Evolutionary conservation across 2,329 filamentous ascomycete species (phyloP).

Genomic region (Erysiphe pulchra): DNA sequence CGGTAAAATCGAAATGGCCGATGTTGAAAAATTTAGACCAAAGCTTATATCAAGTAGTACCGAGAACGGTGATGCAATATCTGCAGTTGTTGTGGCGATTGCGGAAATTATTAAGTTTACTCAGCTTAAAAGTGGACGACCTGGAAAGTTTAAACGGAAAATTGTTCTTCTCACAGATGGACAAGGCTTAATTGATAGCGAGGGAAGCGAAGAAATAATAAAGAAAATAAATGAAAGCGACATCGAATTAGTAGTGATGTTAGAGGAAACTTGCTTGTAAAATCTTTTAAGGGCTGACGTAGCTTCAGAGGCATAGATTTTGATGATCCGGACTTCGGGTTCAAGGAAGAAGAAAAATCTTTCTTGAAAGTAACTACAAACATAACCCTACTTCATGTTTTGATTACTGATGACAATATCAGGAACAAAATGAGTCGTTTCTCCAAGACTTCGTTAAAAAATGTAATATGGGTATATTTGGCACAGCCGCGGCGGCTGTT

Average conservation of each 20-base stretch:
- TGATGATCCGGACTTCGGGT: constrained; percentile 69
- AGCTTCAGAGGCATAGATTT: constrained; percentile 59
- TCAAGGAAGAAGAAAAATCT: constrained; percentile 75
- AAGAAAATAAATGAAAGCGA: constrained; percentile 47
- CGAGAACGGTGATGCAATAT: constrained; percentile 56
- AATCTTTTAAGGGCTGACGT: constrained; percentile 6
- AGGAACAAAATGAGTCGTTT: constrained; percentile 36
- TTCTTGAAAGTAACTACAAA: constrained; percentile 28
- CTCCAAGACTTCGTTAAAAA: constrained; percentile 38
- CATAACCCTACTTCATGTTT: too few relatives aligned
- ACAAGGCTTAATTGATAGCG: constrained; percentile 41
- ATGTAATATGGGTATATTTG: constrained; percentile 44
- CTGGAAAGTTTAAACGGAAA: constrained; percentile 49
- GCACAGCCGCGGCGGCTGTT: constrained; percentile 69
- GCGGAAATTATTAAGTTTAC: constrained; percentile 63
- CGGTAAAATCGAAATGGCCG: constrained; percentile 33
- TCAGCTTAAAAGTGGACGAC: constrained; percentile 26
- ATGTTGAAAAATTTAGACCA: constrained; percentile 37
- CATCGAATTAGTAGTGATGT: constrained; percentile 62
- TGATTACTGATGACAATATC: neutral
- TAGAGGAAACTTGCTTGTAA: constrained; percentile 15
- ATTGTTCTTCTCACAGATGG: constrained; percentile 77
- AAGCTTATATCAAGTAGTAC: constrained; percentile 42
- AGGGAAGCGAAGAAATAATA: constrained; percentile 39
- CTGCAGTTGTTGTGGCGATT: constrained; percentile 62